Evolutionary conservation across 2,329 filamentous ascomycete genomes (phyloP).

Genomic region (Chrysoporthe deuterocubensis): DNA sequence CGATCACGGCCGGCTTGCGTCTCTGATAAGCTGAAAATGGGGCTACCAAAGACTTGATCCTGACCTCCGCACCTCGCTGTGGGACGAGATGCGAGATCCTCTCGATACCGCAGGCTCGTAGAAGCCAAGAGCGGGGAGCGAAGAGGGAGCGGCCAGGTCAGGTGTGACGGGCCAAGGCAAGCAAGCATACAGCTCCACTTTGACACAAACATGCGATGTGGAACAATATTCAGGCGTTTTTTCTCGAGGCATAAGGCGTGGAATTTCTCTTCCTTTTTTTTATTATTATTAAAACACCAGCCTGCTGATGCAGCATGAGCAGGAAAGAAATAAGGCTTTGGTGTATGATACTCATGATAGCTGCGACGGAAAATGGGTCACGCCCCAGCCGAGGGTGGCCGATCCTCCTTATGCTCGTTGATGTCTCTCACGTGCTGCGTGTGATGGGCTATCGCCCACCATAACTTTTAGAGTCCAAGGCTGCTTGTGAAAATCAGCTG

Average conservation of each 20-base stretch:
- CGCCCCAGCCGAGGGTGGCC: too few relatives aligned
- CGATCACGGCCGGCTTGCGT: constrained; percentile 9
- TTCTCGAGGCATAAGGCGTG: constrained; percentile 1
- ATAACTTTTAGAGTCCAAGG: neutral
- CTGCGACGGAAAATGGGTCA: neutral
- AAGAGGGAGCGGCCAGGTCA: neutral
- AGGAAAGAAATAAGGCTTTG: constrained; percentile 9
- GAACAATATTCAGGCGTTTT: neutral
- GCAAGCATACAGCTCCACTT: neutral
- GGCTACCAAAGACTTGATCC: neutral
- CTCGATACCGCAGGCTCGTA: neutral
- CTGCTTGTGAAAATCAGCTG: too few relatives aligned
- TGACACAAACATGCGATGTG: neutral
- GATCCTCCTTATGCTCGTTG: neutral
- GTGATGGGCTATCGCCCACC: neutral
- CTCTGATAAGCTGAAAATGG: neutral
- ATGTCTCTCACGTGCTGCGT: neutral
- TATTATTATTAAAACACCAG: neutral
- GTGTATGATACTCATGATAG: constrained; percentile 14
- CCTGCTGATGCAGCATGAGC: constrained; percentile 6
- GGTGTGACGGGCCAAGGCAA: neutral
- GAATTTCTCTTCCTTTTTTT: neutral
- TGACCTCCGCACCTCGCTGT: neutral
- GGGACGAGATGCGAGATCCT: neutral
- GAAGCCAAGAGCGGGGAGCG: neutral